Evolutionary conservation across 1,139 yeast species (phyloP), one percentile per base, ranked within the genome.

Genomic region (Kluyveromyces marxianus): DNA sequence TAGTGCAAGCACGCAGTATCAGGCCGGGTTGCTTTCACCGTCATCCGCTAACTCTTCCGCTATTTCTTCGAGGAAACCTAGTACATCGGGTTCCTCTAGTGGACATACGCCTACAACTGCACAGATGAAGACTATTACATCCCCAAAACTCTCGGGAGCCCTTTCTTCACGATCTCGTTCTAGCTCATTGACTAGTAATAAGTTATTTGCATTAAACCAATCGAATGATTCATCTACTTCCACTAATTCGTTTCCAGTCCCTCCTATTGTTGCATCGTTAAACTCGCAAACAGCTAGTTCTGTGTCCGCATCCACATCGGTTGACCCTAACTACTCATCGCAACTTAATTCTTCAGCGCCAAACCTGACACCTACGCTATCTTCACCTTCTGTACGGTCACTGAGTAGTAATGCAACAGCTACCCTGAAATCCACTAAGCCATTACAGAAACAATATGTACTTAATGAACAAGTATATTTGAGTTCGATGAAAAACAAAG

Each of bases 401-500:
- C 42, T 52, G n/a, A 50, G 46, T n/a, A 46, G 54, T 33, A 49
- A 57, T 10, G 44, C 56, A 10, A 37, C 56, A 5, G 45, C 52
- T 25, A 54, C 56, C 39, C 50, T 49, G 25, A 49, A 58, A 36
- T 51, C 60, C 4, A 54, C 50, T 43, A 59, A 59, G 46, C 52
- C 51, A 14, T 34, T 50, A 35, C 50, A 50, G 7, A 61, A 60
- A 37, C 67, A 64, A 44, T 66, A 67, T 44, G 54, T 62, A 3
- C 54, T 81, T 2, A 92, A 85, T 57, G 95, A 86, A 61, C 74
- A 76, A 55, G 78, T 81, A 0, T 86, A 86, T 59, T 63, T 86
- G 46, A 75, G 76, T 48, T 78, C 79, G 58, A 76, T 86, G 57
- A 74, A 77, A 47, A 81, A 81, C 54, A 84, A 79, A 55, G 67